Base-by-base conservation (phyloP, 2,329 filamentous ascomycete genomes). In the Alternaria ventricosa region DNA sequence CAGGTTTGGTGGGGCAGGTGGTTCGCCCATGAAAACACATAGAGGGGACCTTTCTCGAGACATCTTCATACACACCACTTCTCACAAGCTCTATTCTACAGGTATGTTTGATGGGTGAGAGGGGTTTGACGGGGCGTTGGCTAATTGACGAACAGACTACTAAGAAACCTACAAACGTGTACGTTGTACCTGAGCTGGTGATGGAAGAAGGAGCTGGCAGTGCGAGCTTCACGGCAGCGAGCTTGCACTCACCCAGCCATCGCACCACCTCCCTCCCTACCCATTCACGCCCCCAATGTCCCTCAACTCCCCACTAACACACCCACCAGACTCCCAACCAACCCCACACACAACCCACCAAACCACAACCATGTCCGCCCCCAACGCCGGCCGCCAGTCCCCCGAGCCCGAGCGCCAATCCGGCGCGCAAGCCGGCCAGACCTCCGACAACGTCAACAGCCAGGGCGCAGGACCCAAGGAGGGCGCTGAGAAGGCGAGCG, bases 321-420 rank as follows among this genome's bases (percentile, higher is more conserved):
- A 6, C 9, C 25, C 4, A 7, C 25, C n/a, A 54, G 41, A 9
- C 25, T 43, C 23, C 56, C 54, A 51, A 33, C 12, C 33, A 47
- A 53, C 12, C 43, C 41, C 13, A 36, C 1, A 33, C 25, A 28
- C 28, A 44, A 60, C 47, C 47, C 44, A 20, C 57, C 45, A 54
- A 45, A 22, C 36, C 27, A 33, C 18, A 44, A 28, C 53, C 28
- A 93, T 93, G 91, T 89, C 91, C 72, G 85, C 87, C 60, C 86
- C 83, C 69, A 82, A 84, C 75, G 81, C 87, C 81, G 91, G 92
- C 79, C 89, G 90, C 76, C 87, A 97, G 82, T 97, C 93, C 30
- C 94, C 93, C 66, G 83, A 89, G 56, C 92, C 92, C 27, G 89
- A 92, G 82, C 77, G 79, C 70, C 92, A 93, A 81, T 82, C 85